Base-by-base conservation (phyloP, 495 filamentous ascomycete genomes). In the Aspergillus haitiensis region DNA sequence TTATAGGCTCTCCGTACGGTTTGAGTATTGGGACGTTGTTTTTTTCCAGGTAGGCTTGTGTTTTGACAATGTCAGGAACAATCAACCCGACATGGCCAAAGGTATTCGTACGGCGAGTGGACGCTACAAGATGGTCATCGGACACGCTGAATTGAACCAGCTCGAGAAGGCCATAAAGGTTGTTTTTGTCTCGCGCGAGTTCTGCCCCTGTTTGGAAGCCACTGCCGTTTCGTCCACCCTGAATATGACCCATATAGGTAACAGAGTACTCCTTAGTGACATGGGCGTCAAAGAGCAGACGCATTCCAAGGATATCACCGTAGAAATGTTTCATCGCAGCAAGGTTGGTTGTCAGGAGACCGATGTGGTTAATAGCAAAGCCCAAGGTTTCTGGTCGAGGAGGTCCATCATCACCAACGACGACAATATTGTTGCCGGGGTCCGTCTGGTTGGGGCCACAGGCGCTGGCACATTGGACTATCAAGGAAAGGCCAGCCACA, bases 311-410 rank as follows among this genome's bases (percentile, higher is more conserved):
- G 15, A 52, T 58, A 37, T 52, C 47, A 16, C 47, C 18, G 31
- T 58, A 58, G 47, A 58, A 58, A 27, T 58, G 56, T 48, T 58
- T 58, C 16, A 51, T 37, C 2, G 35, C 18, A 2, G 8, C 16
- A 10, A 45, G 46, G 35, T 58, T 58, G 2, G 35, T 58, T 27
- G 56, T 58, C 13, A 58, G 56, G 10, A 58, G 47, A 18, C 56
- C 56, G 21, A 58, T 8, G 9, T 58, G 47, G 36, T 58, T 58
- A 21, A 58, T 51, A n/a, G 50, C 49, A 32, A 51, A 58, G 46
- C 56, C 56, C 18, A 52, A 9, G 12, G 55, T 58, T 32, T 58
- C 55, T 31, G 55, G 34, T 13, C 45, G 55, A 8, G 55, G 45
- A 36, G 55, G 55, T 1, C 55, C 45, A 32, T 58, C 55, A n/a